Evolutionary conservation across 73 alveolate genomes (phyloP), one percentile per base, ranked within the genome.

Genomic region (Paramecium primaurelia): DNA sequence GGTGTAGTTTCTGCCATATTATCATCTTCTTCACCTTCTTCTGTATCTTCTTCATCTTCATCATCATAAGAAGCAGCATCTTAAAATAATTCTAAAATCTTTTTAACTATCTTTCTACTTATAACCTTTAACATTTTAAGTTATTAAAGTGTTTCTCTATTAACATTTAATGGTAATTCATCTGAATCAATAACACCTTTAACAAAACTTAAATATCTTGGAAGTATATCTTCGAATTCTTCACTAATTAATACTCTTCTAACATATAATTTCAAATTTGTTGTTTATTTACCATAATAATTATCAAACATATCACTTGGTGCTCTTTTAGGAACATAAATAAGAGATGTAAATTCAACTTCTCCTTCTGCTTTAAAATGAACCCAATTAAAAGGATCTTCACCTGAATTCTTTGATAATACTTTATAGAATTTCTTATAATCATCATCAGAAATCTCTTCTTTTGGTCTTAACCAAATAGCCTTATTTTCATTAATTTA

Each of bases 131-230:
- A 93, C 98, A 98, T 97, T 95, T 98, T 98, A 69, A 92, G 86
- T 97, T 98, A 97, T 93, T 98, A 98, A 92, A 98, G 97, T 86
- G 97, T 96, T 95, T 98, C 99, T 86, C 99, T 97, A 92, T 99
- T 96, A 77, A 98, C 99, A 95, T 98, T 98, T 86, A 98, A 95
- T 12, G 99, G 99, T 75, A 99, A 94, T 83, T 98, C 99, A 95
- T 99, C 99, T n/a, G 99, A 97, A 93, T 98, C 99, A 28, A 98
- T 99, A 22, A 98, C 99, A 38, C 99, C 99, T 93, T 95, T 97
- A 44, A 98, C 95, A 96, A 98, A 98, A 95, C 97, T 98, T 92
- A 98, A 92, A 95, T 98, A 98, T 84, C 99, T 88, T 37, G 99
- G 99, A 96, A 98, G 93, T 68, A 98, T 94, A 71, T 98, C 99